phyloP scores from a whole-genome alignment of 495 filamentous ascomycete genomes.

The Penicillium ochrochloron region DNA sequence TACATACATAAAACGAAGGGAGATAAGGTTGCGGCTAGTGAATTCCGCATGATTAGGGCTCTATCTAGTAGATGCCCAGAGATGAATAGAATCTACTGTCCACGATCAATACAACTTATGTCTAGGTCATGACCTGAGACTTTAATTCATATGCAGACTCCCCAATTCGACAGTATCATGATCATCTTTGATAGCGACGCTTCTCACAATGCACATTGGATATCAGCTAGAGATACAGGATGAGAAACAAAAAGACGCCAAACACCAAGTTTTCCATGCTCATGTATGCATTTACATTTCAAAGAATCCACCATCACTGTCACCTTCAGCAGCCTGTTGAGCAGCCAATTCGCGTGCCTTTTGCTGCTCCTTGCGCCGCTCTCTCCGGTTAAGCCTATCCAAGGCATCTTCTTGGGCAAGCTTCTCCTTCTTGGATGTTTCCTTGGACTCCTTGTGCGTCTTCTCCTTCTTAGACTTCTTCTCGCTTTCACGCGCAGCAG shows the following conservation, averaged over 20 bases:
- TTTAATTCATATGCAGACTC: too few species aligned
- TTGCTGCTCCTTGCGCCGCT: slow-evolving; percentile 15
- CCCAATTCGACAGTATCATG: background rate
- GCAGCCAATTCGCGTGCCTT: slow-evolving; percentile 21
- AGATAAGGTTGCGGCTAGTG: too few species aligned
- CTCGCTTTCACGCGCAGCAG: slow-evolving; percentile 7
- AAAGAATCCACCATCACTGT: slow-evolving; percentile 64
- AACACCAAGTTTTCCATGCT: slow-evolving; percentile 10
- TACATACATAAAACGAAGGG: too few species aligned
- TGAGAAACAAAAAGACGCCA: slow-evolving; percentile 11
- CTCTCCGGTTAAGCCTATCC: slow-evolving; percentile 21
- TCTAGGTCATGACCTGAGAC: too few species aligned
- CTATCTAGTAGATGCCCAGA: too few species aligned
- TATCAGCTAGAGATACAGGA: slow-evolving; percentile 24
- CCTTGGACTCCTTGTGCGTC: slow-evolving; percentile 20
- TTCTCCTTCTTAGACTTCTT: slow-evolving; percentile 23
- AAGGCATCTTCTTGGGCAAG: slow-evolving; percentile 15
- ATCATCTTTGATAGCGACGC: background rate
- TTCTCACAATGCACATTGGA: slow-evolving; percentile 13
- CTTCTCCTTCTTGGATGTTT: slow-evolving; percentile 18
- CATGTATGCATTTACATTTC: slow-evolving; percentile 30
- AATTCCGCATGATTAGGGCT: too few species aligned
- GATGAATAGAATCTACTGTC: too few species aligned
- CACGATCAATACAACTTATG: too few species aligned
- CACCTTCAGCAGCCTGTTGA: slow-evolving; percentile 34